Evolutionary conservation across 1,284 basidiomycete genomes (phyloP), one percentile per base, ranked within the genome.

Genomic region (Puccinia brachypodii): DNA sequence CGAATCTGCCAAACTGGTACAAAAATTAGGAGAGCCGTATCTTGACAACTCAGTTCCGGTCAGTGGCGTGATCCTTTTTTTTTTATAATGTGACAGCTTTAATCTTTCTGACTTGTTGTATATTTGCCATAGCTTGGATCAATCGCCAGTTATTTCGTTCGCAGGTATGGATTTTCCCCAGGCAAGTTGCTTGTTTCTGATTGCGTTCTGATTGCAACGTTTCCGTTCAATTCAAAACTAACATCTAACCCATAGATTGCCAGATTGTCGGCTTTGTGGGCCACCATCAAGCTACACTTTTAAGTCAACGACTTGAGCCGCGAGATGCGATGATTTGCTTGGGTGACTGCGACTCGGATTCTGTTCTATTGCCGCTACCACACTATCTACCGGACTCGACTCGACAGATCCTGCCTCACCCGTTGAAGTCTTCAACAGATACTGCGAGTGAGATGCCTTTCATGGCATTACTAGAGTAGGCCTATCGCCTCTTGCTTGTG

Each of bases 131-230:
- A 92, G 92, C 92, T 87, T 93, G 14, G 93, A 92, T 16, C 91
- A 92, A 60, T 92, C 93, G 9, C 92, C 92, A 91, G 82, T 88
- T 90, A 88, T 53, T 72, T 94, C 76, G 90, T 91, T 53, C 91
- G 93, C 66, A 89, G 93, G 74, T 94, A 90, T 86, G 92, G 92
- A 1, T 93, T 94, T 84, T 91, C 92, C 83, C 87, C 90, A 83
- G 92, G 92, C 92, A 82, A 42, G 89, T 86, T 25, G 4, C 60
- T 31, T 47, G 36, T n/a, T 58, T 42, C 38, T 58, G 28, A 6
- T 6, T 38, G 9, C 19, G 62, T 33, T 42, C 33, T 50, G 13
- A 36, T 25, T 56, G n/a, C 47, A 42, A n/a, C n/a, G n/a, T n/a
- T n/a, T n/a, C n/a, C n/a, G n/a, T n/a, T n/a, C n/a, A n/a, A 56